A percentile compares a stretch with the other conserved stretches of the same genome.
phyloP scores from a whole-genome alignment of 2,329 filamentous ascomycete genomes.

The Hymenoscyphus salicellus region DNA sequence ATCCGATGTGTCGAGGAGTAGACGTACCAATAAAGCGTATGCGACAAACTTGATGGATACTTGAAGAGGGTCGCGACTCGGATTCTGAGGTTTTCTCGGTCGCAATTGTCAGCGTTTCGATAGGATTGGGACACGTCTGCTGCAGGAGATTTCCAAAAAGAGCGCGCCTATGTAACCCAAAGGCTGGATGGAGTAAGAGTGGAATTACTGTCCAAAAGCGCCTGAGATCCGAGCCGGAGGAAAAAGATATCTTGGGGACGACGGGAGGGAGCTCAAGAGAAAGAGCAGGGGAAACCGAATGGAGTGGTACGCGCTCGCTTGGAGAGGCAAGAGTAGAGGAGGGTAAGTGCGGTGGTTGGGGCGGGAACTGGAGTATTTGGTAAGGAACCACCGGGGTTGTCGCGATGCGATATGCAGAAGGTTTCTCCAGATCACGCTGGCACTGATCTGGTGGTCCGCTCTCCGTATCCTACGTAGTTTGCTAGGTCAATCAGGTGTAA shows the following conservation, averaged over 20 bases:
- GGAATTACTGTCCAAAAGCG: neutral
- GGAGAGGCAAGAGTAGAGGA: too few species aligned
- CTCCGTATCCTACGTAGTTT: too few species aligned
- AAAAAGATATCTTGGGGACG: neutral
- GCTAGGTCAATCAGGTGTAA: too few species aligned
- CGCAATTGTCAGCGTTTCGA: neutral
- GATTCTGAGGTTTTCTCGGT: neutral
- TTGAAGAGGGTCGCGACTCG: neutral
- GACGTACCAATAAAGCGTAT: neutral
- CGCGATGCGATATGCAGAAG: too few species aligned
- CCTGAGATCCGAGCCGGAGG: neutral
- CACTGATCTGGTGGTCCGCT: too few species aligned
- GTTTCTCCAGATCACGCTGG: too few species aligned
- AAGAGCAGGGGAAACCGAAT: neutral
- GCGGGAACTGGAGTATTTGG: too few species aligned
- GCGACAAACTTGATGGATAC: conserved; percentile 1
- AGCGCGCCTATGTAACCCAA: neutral
- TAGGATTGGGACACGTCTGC: conserved; percentile 1
- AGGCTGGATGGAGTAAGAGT: neutral
- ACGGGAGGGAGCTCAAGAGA: neutral
- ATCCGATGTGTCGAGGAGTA: neutral
- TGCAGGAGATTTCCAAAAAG: neutral
- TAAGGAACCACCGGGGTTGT: too few species aligned
- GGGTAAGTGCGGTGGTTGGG: too few species aligned
- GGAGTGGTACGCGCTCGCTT: neutral